Percentiles rank a stretch among this genome's conserved stretches.
These are phyloP conservation scores for California macrophylla DNA, from an alignment of 441 rosid species.

Conservation along the genomic window DNA sequence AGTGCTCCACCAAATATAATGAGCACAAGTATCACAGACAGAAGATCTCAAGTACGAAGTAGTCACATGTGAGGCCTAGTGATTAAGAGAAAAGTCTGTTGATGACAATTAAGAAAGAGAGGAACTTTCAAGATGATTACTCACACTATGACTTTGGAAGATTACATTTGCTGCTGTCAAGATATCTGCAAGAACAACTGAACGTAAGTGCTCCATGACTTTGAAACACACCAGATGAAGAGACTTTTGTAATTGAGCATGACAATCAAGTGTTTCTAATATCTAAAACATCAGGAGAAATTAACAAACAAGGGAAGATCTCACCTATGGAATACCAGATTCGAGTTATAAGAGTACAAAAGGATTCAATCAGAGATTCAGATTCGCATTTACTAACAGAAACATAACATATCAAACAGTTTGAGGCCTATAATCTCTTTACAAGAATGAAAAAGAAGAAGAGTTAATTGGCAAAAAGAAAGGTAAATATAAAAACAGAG, in stretches of 20 bases:
- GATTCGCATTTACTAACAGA: not conserved
- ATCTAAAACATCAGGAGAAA: not conserved
- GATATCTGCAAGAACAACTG: slow-evolving; percentile 45
- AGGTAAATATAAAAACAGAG: not conserved
- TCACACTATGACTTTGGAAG: slow-evolving; percentile 70
- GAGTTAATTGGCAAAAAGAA: not conserved
- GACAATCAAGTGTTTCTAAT: not conserved
- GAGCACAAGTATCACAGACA: not conserved
- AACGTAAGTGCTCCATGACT: not conserved
- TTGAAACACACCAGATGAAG: not conserved
- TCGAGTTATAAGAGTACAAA: not conserved
- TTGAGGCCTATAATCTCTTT: not conserved
- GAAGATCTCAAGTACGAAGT: not conserved
- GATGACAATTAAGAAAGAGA: not conserved
- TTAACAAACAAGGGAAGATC: not conserved
- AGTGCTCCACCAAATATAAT: not conserved
- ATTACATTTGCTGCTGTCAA: slow-evolving; percentile 76
- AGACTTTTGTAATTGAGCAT: not conserved
- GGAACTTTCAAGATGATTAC: slow-evolving; percentile 19
- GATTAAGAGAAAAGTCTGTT: not conserved
- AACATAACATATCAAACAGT: not conserved
- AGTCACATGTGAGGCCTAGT: not conserved
- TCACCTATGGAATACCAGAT: not conserved
- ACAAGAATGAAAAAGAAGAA: not conserved
- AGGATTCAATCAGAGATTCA: not conserved